Evolutionary conservation across 2,329 filamentous ascomycete genomes (phyloP).

Genomic region (Xylogone sp.): DNA sequence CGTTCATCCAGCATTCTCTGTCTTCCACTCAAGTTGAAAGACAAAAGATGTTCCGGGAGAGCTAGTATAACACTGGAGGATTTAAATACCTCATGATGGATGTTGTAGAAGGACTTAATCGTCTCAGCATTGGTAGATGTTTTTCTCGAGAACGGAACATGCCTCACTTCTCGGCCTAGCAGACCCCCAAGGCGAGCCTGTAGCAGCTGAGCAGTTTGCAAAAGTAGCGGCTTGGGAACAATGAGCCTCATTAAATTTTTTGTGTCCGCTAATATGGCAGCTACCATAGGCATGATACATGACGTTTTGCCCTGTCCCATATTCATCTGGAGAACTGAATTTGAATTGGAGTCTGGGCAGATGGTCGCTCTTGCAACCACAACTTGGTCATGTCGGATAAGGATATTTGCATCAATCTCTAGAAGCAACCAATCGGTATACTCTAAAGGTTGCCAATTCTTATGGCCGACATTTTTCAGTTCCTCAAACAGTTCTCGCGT

Average conservation of each 20-base stretch:
- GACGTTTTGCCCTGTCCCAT: conserved; percentile 65
- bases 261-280: conserved; percentile 40
- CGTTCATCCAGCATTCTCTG: conserved; percentile 40
- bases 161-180: conserved; percentile 36
- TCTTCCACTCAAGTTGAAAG: conserved; percentile 46
- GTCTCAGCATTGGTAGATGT: conserved; percentile 28
- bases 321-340: conserved; percentile 62
- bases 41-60: conserved; percentile 51
- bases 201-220: conserved; percentile 42
- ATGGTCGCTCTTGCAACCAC: conserved; percentile 60
- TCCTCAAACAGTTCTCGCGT: conserved; percentile 32
- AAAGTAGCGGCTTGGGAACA: conserved; percentile 39
- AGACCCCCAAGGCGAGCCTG: conserved; percentile 39
- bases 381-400: conserved; percentile 59
- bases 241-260: conserved; percentile 37
- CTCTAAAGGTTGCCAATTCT: conserved; percentile 29
- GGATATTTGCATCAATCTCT: conserved; percentile 61
- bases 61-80: conserved; percentile 41
- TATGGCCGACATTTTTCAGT: conserved; percentile 35
- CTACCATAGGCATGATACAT: conserved; percentile 50
- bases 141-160: conserved; percentile 44
- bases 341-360: conserved; percentile 43
- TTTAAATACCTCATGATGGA: conserved; percentile 34
- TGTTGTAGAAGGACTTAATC: conserved; percentile 28
- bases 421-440: conserved; percentile 62